Evolutionary conservation across 2,329 filamentous ascomycete genomes (phyloP).

Genomic region (Talaromyces sp.): DNA sequence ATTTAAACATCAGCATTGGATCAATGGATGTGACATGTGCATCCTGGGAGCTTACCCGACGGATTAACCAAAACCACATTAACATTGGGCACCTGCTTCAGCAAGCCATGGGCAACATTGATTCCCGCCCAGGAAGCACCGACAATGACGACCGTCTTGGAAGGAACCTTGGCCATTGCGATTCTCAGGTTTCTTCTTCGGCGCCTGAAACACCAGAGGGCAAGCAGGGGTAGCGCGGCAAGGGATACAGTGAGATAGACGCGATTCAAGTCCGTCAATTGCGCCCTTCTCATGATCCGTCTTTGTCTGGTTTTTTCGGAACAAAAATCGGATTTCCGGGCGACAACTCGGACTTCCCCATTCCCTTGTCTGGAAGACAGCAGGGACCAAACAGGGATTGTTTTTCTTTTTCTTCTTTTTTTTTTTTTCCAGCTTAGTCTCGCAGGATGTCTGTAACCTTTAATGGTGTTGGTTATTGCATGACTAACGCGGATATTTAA

Average conservation of each 20-base stretch:
- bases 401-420: no score
- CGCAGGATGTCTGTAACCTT: no score
- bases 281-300: background rate
- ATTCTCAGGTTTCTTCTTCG: background rate
- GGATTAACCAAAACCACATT: slow-evolving; percentile 51
- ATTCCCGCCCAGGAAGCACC: slow-evolving; percentile 29
- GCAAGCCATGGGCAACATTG: slow-evolving; percentile 24
- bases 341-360: no score
- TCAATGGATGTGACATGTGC: background rate
- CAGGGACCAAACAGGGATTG: no score
- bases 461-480: background rate
- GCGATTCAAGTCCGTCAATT: background rate
- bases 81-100: slow-evolving; percentile 26
- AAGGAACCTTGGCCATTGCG: slow-evolving; percentile 5
- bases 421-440: background rate
- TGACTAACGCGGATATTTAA: background rate
- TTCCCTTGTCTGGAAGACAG: no score
- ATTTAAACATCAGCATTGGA: background rate
- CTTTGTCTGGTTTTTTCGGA: background rate
- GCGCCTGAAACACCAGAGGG: slow-evolving; percentile 7
- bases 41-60: slow-evolving; percentile 19
- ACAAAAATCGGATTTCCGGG: no score
- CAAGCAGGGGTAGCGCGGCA: slow-evolving; percentile 3
- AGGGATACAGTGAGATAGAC: slow-evolving; percentile 2
- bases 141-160: slow-evolving; percentile 24